These are phyloP conservation scores for Phyllosticta citriasiana DNA, from an alignment of 2,329 filamentous ascomycete genomes.

Conservation along the genomic window DNA sequence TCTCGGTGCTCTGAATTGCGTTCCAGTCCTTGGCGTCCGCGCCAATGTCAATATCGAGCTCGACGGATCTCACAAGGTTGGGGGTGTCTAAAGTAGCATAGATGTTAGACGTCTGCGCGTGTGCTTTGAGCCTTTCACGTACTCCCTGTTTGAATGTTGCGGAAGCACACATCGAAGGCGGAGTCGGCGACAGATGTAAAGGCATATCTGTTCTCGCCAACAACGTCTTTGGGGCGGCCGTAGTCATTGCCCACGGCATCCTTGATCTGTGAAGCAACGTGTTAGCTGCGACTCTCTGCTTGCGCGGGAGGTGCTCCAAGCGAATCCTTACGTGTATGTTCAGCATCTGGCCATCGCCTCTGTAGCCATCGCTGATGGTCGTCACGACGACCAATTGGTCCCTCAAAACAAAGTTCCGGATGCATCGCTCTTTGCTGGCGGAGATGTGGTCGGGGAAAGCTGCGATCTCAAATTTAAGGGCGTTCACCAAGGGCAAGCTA, in stretches of 20 bases:
- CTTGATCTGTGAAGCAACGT: conserved; percentile 56
- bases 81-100: conserved; percentile 23
- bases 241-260: conserved; percentile 96
- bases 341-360: conserved; percentile 83
- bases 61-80: conserved; percentile 55
- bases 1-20: conserved; percentile 90
- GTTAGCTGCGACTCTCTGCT: neutral
- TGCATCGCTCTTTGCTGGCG: conserved; percentile 68
- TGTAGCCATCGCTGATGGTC: conserved; percentile 71
- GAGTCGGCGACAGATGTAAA: conserved; percentile 90
- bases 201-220: conserved; percentile 82
- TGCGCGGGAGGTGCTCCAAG: neutral
- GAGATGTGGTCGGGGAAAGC: conserved; percentile 56
- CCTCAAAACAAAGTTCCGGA: conserved; percentile 88
- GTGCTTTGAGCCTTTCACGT: conserved; percentile 30
- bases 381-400: conserved; percentile 95
- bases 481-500: conserved; percentile 38
- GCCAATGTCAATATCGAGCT: conserved; percentile 92
- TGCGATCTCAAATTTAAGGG: conserved; percentile 88
- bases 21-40: conserved; percentile 98
- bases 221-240: conserved; percentile 79
- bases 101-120: neutral
- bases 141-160: conserved; percentile 68
- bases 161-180: conserved; percentile 93
- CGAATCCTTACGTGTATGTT: conserved; percentile 73